Evolutionary conservation across 1,284 basidiomycete species (phyloP).

Genomic region (Irpex rosettiformis): DNA sequence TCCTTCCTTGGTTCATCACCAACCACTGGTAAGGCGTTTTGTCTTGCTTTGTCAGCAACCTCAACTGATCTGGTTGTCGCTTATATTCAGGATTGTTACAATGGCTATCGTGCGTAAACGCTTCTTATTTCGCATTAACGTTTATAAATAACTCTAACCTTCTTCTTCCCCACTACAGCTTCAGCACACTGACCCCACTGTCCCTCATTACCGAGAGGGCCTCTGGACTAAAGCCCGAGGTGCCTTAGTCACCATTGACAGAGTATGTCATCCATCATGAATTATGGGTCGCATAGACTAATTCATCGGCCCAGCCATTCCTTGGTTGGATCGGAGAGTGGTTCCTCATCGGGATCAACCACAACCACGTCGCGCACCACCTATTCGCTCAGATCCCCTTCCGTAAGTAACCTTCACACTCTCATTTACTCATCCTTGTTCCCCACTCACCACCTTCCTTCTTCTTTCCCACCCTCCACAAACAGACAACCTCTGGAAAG

Average conservation of each 20-base stretch:
- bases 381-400: constrained; percentile 27
- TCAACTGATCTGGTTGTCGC: constrained; percentile 50
- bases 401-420: constrained; percentile 17
- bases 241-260: constrained; percentile 58
- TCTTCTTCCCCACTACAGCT: constrained; percentile 33
- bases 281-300: not conserved
- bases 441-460: not conserved
- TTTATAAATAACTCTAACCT: constrained; percentile 41
- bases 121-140: constrained; percentile 34
- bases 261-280: constrained; percentile 24
- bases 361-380: constrained; percentile 31
- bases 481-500: not conserved
- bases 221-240: constrained; percentile 52
- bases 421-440: too few relatives aligned
- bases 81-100: constrained; percentile 42
- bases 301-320: constrained; percentile 22
- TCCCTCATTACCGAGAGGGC: constrained; percentile 34
- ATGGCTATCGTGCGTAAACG: constrained; percentile 41
- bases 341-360: constrained; percentile 33
- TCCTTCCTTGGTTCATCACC: not conserved
- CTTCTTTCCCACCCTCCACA: constrained; percentile 8
- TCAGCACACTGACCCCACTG: constrained; percentile 48
- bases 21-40: constrained; percentile 39
- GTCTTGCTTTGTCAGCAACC: constrained; percentile 48
- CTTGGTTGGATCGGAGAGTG: constrained; percentile 42